Percentiles rank a stretch among this genome's conserved stretches.
Evolutionary conservation across 768 basidiomycete species (phyloP).

Genomic region (Serendipita sp.): DNA sequence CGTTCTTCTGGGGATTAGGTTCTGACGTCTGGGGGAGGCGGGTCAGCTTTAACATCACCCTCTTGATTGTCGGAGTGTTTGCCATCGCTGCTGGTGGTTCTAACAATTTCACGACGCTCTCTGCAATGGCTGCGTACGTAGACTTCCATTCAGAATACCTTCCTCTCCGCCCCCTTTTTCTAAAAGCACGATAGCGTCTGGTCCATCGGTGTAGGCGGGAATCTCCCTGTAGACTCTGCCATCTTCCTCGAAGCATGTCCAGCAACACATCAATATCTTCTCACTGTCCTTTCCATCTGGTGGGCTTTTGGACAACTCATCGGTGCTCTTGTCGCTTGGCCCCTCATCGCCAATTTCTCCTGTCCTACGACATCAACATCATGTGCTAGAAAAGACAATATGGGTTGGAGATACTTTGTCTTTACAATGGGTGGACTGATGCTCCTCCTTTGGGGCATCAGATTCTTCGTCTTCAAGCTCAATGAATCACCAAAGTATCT

Average conservation of each 20-base stretch:
- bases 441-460: conserved; percentile 41
- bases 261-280: conserved; percentile 52
- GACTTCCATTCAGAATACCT: conserved; percentile 8
- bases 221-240: conserved; percentile 58
- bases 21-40: conserved; percentile 60
- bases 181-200: conserved; percentile 19
- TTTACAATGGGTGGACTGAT: conserved; percentile 57
- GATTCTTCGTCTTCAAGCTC: conserved; percentile 50
- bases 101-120: conserved; percentile 34
- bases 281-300: conserved; percentile 62
- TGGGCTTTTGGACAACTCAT: conserved; percentile 65
- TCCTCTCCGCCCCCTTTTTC: background rate
- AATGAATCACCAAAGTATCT: conserved; percentile 58
- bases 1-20: conserved; percentile 47
- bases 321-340: conserved; percentile 54
- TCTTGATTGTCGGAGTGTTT: conserved; percentile 51
- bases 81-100: conserved; percentile 47
- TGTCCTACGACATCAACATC: conserved; percentile 26
- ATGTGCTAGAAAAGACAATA: conserved; percentile 38
- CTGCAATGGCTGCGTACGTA: conserved; percentile 21
- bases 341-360: conserved; percentile 51
- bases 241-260: conserved; percentile 51
- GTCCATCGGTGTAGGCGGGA: conserved; percentile 58
- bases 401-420: conserved; percentile 70
- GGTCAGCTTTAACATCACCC: conserved; percentile 53